Evolutionary conservation across 2,329 filamentous ascomycete species (phyloP).

Genomic region (Aspergillus piperis): DNA sequence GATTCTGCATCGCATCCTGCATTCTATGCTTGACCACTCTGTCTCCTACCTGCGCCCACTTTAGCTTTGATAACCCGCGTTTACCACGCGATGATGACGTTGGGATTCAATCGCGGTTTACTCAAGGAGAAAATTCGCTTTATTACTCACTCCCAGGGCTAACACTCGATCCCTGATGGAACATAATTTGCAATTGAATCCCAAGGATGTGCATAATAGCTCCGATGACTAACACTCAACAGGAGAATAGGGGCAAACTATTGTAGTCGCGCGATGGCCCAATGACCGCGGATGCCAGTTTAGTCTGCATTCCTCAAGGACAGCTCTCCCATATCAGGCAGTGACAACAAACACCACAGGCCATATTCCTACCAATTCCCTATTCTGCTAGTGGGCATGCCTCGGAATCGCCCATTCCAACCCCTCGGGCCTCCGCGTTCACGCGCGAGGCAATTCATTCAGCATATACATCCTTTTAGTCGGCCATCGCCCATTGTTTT

Average conservation of each 20-base stretch:
- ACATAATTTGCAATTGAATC: neutral
- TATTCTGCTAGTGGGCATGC: conserved; percentile 8
- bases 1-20: conserved; percentile 6
- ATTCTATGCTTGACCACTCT: conserved; percentile 7
- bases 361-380: neutral
- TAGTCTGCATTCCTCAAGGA: conserved; percentile 7
- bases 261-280: neutral
- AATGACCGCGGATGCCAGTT: neutral
- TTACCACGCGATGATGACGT: conserved; percentile 7
- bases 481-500: neutral
- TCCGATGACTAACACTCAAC: neutral
- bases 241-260: neutral
- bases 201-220: neutral
- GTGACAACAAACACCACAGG: neutral
- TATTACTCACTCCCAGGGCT: neutral
- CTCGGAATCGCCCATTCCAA: conserved; percentile 23
- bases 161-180: conserved; percentile 2
- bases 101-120: neutral
- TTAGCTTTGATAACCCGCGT: neutral
- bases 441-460: conserved; percentile 19
- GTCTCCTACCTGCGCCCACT: neutral
- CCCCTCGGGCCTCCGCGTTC: conserved; percentile 20
- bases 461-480: conserved; percentile 15
- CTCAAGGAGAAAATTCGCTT: neutral
- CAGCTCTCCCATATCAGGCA: neutral